Evolutionary conservation across 192 early-diverging fungal genomes (phyloP), one percentile per base, ranked within the genome.

Genomic region (Backusella morwellensis): DNA sequence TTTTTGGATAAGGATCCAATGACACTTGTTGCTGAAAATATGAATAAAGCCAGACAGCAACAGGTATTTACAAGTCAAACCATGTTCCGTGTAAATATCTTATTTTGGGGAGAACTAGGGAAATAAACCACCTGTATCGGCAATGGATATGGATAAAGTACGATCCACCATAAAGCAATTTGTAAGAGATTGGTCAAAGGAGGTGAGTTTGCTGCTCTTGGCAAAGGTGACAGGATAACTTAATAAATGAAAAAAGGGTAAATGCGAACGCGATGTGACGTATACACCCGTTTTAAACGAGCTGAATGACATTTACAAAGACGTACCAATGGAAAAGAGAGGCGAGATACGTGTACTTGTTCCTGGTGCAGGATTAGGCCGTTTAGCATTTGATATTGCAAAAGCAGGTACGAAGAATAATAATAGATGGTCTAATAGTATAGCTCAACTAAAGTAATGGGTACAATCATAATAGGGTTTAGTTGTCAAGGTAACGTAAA

Each of bases 331-430:
- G 21, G 44, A 68, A n/a, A 6, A 70, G 32, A 76, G 92, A 38
- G 94, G 91, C 6, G 32, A 59, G 0, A 79, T 96, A 32, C 82
- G 83, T 12, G 92, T 98, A 3, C 88, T 99, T 38, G 95, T 97
- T 29, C 98, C 98, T 11, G 98, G 98, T 9, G 97, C 98, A 63
- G 98, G 98, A 35, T 82, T 99, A 17, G 98, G 96, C n/a, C 85
- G 98, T 40, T 86, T 99, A 70, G 94, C 93, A 1, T 97, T 88
- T 79, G 98, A 99, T 52, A 94, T 97, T 80, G 94, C 93, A n/a
- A 88, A 87, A 36, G 79, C 78, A 52, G 90, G 90, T 85, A 77
- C 5, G 70, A 44, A 44, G 14, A 9, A 40, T 40, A 40, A 1
- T 2, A 40, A 40, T 11, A 40, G 11, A 11, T 40, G 32, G 32